A percentile compares a stretch with the other conserved stretches of the same genome.
These are phyloP conservation scores for Phyllosticta paracitricarpa DNA, from an alignment of 2,329 filamentous ascomycete species.

Conservation along the genomic window DNA sequence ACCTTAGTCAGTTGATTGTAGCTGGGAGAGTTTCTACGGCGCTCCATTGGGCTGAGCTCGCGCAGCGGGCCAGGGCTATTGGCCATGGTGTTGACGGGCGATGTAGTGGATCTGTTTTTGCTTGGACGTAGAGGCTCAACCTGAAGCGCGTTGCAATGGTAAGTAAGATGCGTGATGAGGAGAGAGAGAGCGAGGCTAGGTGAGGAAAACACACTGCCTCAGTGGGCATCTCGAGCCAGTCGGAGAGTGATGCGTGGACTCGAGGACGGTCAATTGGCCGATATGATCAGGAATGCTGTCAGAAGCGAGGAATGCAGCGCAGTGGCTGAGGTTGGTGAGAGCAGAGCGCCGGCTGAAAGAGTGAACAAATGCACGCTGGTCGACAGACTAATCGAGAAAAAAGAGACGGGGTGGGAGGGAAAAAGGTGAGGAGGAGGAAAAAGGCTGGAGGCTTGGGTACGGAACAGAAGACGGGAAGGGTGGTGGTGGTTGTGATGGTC, in stretches of 20 bases:
- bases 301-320: conserved; percentile 21
- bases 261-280: conserved; percentile 17
- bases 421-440: not conserved
- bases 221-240: conserved; percentile 26
- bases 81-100: conserved; percentile 55
- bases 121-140: conserved; percentile 72
- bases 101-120: conserved; percentile 52
- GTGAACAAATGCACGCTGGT: not conserved
- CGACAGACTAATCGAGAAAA: not conserved
- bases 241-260: conserved; percentile 13
- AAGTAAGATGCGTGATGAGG: not conserved
- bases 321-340: not conserved
- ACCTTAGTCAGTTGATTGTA: conserved; percentile 71
- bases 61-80: conserved; percentile 66
- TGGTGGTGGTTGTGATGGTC: conserved; percentile 1
- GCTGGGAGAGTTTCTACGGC: conserved; percentile 83
- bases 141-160: conserved; percentile 31
- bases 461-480: conserved; percentile 12
- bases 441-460: conserved; percentile 14
- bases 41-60: conserved; percentile 79
- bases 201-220: conserved; percentile 26
- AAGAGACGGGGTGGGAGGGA: not conserved
- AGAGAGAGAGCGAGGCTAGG: not conserved
- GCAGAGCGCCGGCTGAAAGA: not conserved
- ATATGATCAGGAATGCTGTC: conserved; percentile 18